Evolutionary conservation across 2,329 filamentous ascomycete species (phyloP).

Genomic region (Neofusicoccum umdonicola): DNA sequence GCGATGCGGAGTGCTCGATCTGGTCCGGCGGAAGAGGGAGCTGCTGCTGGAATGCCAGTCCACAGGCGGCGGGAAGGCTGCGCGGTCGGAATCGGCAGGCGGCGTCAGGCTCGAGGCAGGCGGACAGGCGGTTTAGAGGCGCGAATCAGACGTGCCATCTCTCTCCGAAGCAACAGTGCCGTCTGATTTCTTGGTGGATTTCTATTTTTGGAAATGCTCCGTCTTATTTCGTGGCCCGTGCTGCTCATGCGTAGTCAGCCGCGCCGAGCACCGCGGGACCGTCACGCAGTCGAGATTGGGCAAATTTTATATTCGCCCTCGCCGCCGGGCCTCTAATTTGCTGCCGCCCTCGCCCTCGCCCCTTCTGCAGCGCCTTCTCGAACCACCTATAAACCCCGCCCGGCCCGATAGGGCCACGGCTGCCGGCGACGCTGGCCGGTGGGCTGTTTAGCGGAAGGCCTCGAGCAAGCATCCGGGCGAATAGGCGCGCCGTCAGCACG

Average conservation of each 20-base stretch:
- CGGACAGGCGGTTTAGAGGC: neutral
- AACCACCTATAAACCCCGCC: neutral
- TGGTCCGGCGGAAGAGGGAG: neutral
- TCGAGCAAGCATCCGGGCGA: neutral
- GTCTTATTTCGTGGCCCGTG: conserved; percentile 16
- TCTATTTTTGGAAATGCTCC: conserved; percentile 16
- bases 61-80: neutral
- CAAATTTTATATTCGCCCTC: neutral
- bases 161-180: conserved; percentile 10
- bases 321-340: neutral
- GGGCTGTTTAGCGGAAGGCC: neutral
- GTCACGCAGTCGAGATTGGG: conserved; percentile 11
- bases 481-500: neutral
- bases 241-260: conserved; percentile 11
- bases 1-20: conserved; percentile 4
- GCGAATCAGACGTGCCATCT: conserved; percentile 14
- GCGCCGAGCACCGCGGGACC: conserved; percentile 3
- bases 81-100: conserved; percentile 3
- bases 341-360: neutral
- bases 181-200: conserved; percentile 18
- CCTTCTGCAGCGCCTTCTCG: neutral
- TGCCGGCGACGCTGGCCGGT: neutral
- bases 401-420: neutral
- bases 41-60: neutral
- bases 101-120: neutral